These are phyloP conservation scores for Phaseolus lunatus DNA, from an alignment of 306 rosid species.

Conservation along the genomic window DNA sequence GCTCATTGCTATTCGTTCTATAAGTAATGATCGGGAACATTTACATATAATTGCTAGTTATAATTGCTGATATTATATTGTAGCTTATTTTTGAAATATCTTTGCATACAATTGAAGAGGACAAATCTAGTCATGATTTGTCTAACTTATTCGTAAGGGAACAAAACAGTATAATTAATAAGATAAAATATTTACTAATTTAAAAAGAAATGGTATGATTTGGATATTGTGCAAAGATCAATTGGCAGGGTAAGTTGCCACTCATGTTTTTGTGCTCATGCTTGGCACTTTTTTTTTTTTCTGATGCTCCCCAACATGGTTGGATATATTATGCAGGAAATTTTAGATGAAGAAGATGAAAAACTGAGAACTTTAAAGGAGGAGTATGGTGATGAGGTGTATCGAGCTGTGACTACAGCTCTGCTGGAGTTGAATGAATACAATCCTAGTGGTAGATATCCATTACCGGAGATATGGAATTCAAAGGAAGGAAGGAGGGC, in stretches of 20 bases:
- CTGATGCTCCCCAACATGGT: conserved; percentile 4
- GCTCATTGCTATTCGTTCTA: no score
- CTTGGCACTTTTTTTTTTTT: neutral
- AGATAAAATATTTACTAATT: no score
- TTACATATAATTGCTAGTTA: no score
- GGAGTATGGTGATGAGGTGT: conserved; percentile 65
- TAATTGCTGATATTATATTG: no score
- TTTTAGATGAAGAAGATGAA: conserved; percentile 67
- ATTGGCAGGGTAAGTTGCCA: neutral
- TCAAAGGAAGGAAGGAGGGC: conserved; percentile 68
- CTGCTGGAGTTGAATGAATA: conserved; percentile 71
- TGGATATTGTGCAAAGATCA: neutral
- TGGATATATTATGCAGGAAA: conserved; percentile 57
- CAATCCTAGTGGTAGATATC: conserved; percentile 87
- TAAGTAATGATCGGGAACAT: no score
- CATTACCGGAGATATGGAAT: conserved; percentile 71
- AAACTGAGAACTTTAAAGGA: conserved; percentile 62
- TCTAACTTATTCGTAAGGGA: no score
- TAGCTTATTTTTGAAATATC: no score
- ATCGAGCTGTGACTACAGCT: conserved; percentile 61
- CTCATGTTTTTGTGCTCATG: neutral
- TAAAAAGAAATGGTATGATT: neutral
- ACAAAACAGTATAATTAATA: no score
- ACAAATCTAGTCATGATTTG: no score
- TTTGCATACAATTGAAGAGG: no score